A percentile compares a stretch with the other conserved stretches of the same genome.
Conservation (phyloP, 306 rosid species). For the Spatholobus suberectus region DNA sequence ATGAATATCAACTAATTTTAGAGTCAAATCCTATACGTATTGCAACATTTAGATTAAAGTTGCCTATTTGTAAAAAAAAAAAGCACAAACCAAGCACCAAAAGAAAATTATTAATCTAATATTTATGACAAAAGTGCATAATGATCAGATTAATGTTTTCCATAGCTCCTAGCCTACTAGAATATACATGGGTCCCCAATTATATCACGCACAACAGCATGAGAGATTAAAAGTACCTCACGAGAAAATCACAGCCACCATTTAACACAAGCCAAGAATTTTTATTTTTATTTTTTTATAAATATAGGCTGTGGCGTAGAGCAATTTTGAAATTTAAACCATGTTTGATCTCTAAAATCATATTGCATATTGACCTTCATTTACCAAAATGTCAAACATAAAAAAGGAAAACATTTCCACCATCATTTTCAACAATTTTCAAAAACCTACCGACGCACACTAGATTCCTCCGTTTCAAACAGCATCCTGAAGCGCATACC, state of each 20-base stretch:
- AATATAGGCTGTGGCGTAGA: neutral
- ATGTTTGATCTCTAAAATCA: conserved; percentile 20
- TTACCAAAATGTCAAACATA: conserved; percentile 20
- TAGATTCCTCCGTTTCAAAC: conserved; percentile 98
- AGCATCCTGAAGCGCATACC: conserved; percentile 99
- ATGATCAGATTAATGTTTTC: conserved; percentile 6
- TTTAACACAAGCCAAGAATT: neutral
- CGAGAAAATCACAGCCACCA: conserved; percentile 3
- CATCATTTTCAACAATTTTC: conserved; percentile 20
- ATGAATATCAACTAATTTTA: neutral
- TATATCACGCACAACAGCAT: neutral
- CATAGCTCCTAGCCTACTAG: neutral
- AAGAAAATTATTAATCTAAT: neutral
- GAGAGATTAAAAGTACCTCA: neutral
- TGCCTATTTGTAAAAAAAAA: neutral
- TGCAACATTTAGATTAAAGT: neutral
- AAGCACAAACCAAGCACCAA: neutral
- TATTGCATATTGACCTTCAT: conserved; percentile 1
- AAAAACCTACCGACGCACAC: conserved; percentile 84
- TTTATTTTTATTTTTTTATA: too few relatives aligned
- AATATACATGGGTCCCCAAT: neutral
- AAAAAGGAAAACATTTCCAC: conserved; percentile 6
- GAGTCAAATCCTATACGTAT: neutral
- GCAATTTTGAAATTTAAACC: neutral
- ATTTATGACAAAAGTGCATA: neutral